Conservation (phyloP, 345 rosid genomes). For the Acer yangbiense region DNA sequence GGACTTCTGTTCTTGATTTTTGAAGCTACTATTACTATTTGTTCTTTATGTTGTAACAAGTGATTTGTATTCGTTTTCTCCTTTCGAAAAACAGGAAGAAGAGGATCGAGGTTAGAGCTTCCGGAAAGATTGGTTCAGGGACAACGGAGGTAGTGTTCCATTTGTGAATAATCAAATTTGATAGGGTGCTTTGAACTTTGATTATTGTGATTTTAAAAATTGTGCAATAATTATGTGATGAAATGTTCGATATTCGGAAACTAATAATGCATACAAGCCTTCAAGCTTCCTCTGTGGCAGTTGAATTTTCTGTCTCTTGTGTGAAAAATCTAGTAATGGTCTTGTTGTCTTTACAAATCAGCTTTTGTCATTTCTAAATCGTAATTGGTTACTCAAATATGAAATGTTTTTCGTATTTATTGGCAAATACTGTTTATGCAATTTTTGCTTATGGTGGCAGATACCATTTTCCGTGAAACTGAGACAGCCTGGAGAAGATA, state of each 20-base stretch:
- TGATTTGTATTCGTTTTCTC: neutral
- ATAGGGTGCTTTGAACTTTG: neutral
- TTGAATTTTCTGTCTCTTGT: no score
- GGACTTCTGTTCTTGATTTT: neutral
- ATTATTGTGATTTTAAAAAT: neutral
- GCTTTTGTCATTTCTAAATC: neutral
- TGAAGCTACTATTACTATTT: neutral
- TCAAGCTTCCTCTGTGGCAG: no score
- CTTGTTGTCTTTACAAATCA: neutral
- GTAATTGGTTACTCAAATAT: neutral
- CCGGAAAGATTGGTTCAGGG: constrained; percentile 80
- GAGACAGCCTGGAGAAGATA: constrained; percentile 54
- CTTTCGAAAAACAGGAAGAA: constrained; percentile 45
- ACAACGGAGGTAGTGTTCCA: constrained; percentile 71
- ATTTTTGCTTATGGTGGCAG: constrained; percentile 36
- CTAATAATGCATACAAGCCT: no score
- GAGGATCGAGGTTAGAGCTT: constrained; percentile 55
- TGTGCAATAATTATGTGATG: neutral
- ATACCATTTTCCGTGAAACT: constrained; percentile 67
- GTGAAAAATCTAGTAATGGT: neutral
- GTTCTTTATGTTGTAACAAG: neutral
- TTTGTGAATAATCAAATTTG: neutral
- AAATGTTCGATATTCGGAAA: neutral
- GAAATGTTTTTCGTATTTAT: no score
- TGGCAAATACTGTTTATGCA: neutral